A percentile compares a stretch with the other conserved stretches of the same genome.
These are phyloP conservation scores for Penicillium sp. DNA, from an alignment of 2,329 filamentous ascomycete species.

Conservation along the genomic window DNA sequence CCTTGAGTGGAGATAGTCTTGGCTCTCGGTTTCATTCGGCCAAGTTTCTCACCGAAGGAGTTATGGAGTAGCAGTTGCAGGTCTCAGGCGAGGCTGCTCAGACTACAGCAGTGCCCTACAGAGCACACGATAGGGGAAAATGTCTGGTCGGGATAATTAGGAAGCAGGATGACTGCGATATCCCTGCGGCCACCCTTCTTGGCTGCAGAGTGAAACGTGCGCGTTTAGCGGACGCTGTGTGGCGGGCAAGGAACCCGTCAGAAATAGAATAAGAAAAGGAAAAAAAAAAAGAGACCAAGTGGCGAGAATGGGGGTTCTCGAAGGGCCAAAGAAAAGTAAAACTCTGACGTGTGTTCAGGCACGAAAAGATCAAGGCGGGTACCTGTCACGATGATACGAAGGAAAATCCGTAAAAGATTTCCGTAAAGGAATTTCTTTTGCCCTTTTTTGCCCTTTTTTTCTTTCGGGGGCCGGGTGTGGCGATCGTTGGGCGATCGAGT, in stretches of 20 bases:
- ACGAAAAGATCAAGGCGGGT: neutral
- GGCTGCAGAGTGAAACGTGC: conserved; percentile 1
- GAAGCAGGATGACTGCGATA: conserved; percentile 1
- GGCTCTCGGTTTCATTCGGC: conserved; percentile 19
- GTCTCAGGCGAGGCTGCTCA: no score
- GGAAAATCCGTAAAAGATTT: neutral
- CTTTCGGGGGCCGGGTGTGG: neutral
- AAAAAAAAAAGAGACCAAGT: neutral
- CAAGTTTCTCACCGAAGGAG: neutral
- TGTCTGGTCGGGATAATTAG: neutral
- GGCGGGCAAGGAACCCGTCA: neutral
- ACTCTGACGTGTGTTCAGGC: conserved; percentile 5
- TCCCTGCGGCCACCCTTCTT: conserved; percentile 1
- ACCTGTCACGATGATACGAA: neutral
- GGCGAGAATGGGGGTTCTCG: neutral
- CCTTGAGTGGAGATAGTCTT: conserved; percentile 8
- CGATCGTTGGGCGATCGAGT: conserved; percentile 3
- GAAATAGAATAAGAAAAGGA: no score
- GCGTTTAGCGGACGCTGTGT: neutral
- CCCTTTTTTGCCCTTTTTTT: neutral
- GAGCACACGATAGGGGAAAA: neutral
- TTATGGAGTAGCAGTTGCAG: neutral
- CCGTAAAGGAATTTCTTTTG: neutral
- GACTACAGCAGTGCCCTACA: no score
- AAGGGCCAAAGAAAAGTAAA: conserved; percentile 2